Evolutionary conservation across 1,284 basidiomycete species (phyloP).

Genomic region (Trichosporon faecale): DNA sequence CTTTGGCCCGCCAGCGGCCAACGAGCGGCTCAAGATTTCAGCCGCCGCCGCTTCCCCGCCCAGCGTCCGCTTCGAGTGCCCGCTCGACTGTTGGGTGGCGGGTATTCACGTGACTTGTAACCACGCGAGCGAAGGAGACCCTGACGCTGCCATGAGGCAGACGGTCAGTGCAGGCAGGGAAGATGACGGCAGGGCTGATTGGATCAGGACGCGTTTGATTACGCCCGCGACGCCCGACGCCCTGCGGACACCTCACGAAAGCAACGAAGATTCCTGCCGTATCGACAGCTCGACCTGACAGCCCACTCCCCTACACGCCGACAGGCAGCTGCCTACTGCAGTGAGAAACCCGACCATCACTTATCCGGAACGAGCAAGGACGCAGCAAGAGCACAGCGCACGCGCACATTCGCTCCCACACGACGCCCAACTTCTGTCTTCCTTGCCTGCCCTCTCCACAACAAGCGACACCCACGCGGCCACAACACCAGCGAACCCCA

Average conservation of each 20-base stretch:
- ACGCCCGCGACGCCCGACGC: slow-evolving; percentile 4
- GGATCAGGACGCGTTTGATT: not conserved
- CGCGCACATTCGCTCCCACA: not conserved
- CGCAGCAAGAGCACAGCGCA: no score
- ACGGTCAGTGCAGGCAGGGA: not conserved
- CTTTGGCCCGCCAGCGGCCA: not conserved
- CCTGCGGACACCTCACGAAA: not conserved
- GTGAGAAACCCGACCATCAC: not conserved
- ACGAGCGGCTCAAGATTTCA: slow-evolving; percentile 4
- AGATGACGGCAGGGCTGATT: slow-evolving; percentile 5
- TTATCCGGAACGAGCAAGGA: no score
- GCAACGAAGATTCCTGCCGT: not conserved
- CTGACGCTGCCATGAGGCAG: not conserved
- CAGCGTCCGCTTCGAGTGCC: not conserved
- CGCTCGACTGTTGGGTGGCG: not conserved
- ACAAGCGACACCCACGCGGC: not conserved
- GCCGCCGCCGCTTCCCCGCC: not conserved
- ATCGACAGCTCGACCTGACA: not conserved
- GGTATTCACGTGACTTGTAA: not conserved
- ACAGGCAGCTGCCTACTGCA: not conserved
- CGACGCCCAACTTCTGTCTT: not conserved
- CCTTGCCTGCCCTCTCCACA: not conserved
- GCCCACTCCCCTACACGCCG: not conserved
- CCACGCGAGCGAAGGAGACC: not conserved
- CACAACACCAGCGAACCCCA: not conserved